Base-by-base conservation (phyloP, 2,329 filamentous ascomycete species). In the Alternaria solani region DNA sequence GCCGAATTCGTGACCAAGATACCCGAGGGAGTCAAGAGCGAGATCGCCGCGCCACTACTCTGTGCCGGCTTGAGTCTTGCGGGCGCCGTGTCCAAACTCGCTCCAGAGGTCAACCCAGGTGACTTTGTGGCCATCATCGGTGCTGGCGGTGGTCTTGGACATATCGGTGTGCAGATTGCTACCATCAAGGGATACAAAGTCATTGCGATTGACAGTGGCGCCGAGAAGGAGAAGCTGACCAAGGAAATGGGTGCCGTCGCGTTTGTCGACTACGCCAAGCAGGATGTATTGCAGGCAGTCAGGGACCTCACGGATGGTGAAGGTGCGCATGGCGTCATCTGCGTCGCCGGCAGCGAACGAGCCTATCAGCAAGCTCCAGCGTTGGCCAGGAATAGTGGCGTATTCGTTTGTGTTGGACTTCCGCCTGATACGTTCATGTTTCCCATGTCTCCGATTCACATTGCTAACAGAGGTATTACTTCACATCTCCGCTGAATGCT, bases 151-250 rank as follows among this genome's bases (percentile, higher is more conserved):
- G 91, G 92, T 64, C 85, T 96, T 55, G 92, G 92, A 28, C 88
- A 86, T 55, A 83, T 95, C 67, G 92, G 92, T 18, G 84, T 92
- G 67, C 93, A 97, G 81, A 96, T 96, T 80, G 75, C 76, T 14
- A 91, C 89, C 77, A 93, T 93, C 57, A 96, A 97, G 91, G 94
- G 94, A 55, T 83, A 96, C 59, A 86, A 89, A 66, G 84, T 89
- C 68, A 89, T 97, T 75, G 93, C 91, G 65, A 93, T 97, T 68
- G 94, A 97, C 74, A 87, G 86, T 52, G 94, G 93, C 38, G 86
- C 87, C 1, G 93, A 96, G 79, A 97, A 97, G 86, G 85, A 82
- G 71, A 81, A 86, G 64, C 85, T 93, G 79, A 89, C 86, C 78
- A 80, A 82, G 64, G 83, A 87, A 72, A 88, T 96, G 62, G 94